Evolutionary conservation across 805 yeast species (phyloP).

Genomic region (Metschnikowia matae): DNA sequence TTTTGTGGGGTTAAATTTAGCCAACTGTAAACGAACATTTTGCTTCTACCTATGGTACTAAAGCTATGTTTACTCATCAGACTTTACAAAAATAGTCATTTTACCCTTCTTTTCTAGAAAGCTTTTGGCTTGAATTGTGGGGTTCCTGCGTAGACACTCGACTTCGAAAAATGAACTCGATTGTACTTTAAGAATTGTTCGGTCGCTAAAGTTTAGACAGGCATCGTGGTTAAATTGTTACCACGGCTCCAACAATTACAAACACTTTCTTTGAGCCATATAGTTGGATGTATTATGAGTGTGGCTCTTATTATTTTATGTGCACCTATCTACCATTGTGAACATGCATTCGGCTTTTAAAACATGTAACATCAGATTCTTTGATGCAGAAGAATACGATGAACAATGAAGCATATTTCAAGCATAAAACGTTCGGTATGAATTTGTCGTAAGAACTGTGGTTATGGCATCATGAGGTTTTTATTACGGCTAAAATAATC

Average conservation of each 20-base stretch:
- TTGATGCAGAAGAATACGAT: background rate
- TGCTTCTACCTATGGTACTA: background rate
- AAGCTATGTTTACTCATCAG: too few relatives aligned
- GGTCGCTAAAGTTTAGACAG: too few relatives aligned
- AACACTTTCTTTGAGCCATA: background rate
- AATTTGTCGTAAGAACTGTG: too few relatives aligned
- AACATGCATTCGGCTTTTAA: background rate
- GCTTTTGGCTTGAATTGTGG: background rate
- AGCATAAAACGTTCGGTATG: too few relatives aligned
- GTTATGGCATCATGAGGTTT: too few relatives aligned
- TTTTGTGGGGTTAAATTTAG: background rate
- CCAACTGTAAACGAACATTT: background rate
- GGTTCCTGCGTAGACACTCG: background rate
- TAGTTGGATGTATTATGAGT: background rate
- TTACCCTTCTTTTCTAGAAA: too few relatives aligned
- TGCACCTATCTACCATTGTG: background rate
- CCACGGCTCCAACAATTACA: background rate
- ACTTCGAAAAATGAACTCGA: background rate
- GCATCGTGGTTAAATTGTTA: too few relatives aligned
- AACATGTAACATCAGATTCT: background rate
- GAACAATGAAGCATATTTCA: background rate
- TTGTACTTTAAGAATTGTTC: background rate
- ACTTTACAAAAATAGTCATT: too few relatives aligned
- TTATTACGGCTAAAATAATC: too few relatives aligned
- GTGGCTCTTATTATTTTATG: background rate